Evolutionary conservation across 306 rosid genomes (phyloP), one percentile per base, ranked within the genome.

Genomic region (Prunus padus): DNA sequence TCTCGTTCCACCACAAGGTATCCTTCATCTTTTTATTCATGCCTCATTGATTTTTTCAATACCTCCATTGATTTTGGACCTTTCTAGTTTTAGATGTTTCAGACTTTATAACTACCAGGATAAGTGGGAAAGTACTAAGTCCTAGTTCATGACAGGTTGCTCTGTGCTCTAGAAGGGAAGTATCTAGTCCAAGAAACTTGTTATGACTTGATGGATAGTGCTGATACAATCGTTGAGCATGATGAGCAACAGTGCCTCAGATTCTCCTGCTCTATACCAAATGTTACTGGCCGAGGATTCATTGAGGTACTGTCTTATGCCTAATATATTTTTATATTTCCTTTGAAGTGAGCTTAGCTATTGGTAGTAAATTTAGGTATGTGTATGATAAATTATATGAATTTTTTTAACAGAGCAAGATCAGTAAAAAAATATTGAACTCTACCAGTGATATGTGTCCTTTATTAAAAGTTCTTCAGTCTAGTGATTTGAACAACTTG

Each of bases 131-230:
- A 59, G 51, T 61, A 45, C 46, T 26, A 61, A 78, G 23, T 61
- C 61, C 33, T 18, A 72, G 59, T 55, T 57, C 80, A 80, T 75
- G 40, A n/a, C 89, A 95, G 98, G 97, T 79, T 95, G 80, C 93
- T 85, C 18, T 92, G 96, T 67, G 91, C 93, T 4, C 86, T 89
- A 71, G 98, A 92, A 84, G 98, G 98, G 78, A 85, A 87, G 75
- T 92, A 92, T 90, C 84, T 95, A 76, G 85, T 80, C 77, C 93
- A 87, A 66, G 88, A 86, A 76, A 78, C 67, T 82, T 83, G 88
- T 77, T 64, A 79, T 74, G 89, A 87, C 69, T 83, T 86, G 84
- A 84, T 85, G 80, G 92, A 86, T 63, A 62, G 67, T 51, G 74
- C 78, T 26, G 88, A 84, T 65, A 63, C 82, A 70, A 64, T 78